Conservation (phyloP, 768 basidiomycete genomes). For the Cyathus striatus region DNA sequence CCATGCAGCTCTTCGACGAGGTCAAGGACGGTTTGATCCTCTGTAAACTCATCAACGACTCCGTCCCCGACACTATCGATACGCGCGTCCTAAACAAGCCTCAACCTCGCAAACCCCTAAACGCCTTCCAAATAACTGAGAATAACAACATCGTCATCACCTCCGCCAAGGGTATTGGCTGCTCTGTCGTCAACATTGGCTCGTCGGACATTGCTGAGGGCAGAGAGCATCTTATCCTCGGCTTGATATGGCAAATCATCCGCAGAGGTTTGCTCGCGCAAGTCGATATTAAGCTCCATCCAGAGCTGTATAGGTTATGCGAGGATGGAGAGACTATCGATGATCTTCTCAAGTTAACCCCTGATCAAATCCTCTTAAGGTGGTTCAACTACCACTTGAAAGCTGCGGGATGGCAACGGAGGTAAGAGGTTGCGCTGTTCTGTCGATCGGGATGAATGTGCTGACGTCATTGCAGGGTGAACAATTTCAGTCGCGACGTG, state of each 20-base stretch:
- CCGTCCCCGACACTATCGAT: conserved; percentile 98
- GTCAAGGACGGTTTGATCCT: conserved; percentile 93
- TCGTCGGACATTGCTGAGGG: conserved; percentile 90
- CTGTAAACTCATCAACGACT: conserved; percentile 98
- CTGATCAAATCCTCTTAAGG: conserved; percentile 94
- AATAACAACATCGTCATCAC: conserved; percentile 99
- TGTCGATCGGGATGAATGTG: background rate
- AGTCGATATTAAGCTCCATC: conserved; percentile 97
- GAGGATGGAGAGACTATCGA: conserved; percentile 98
- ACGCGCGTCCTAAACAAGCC: conserved; percentile 96
- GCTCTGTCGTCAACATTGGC: conserved; percentile 98
- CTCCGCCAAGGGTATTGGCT: conserved; percentile 96
- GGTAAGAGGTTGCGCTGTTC: conserved; percentile 33
- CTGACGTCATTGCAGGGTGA: conserved; percentile 55
- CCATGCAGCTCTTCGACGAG: conserved; percentile 99
- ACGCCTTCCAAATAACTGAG: conserved; percentile 98
- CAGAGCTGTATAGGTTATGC: conserved; percentile 91
- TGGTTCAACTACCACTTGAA: conserved; percentile 99
- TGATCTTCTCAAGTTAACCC: conserved; percentile 87
- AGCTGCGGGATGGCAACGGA: conserved; percentile 85
- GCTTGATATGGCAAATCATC: conserved; percentile 98
- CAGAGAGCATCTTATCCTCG: conserved; percentile 93
- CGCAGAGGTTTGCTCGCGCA: conserved; percentile 87
- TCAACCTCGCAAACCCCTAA: conserved; percentile 72
- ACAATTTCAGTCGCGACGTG: conserved; percentile 98